Evolutionary conservation across 768 basidiomycete genomes (phyloP).

Genomic region (Collybiopsis luxurians): DNA sequence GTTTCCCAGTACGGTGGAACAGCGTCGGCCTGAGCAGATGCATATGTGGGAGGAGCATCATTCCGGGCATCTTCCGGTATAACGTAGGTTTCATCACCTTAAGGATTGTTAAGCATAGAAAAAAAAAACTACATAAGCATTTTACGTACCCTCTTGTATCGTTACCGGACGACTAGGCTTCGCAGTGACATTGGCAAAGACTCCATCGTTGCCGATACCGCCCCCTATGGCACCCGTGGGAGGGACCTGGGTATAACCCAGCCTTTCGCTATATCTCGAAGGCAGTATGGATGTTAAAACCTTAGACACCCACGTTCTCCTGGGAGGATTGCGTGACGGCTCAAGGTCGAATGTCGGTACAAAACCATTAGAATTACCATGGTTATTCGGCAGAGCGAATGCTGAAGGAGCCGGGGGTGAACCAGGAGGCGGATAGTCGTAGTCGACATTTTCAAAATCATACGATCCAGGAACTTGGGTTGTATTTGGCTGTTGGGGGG

Average conservation of each 20-base stretch:
- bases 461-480: slow-evolving; percentile 45
- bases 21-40: slow-evolving; percentile 89
- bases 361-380: slow-evolving; percentile 74
- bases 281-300: slow-evolving; percentile 59
- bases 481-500: slow-evolving; percentile 17
- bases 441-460: slow-evolving; percentile 80
- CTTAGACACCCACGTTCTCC: slow-evolving; percentile 51
- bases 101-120: neutral
- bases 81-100: slow-evolving; percentile 69
- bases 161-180: slow-evolving; percentile 66
- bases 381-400: slow-evolving; percentile 62
- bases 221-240: slow-evolving; percentile 54
- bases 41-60: slow-evolving; percentile 90
- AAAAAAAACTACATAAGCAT: slow-evolving; percentile 7
- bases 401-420: slow-evolving; percentile 70
- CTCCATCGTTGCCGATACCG: slow-evolving; percentile 80
- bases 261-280: slow-evolving; percentile 39
- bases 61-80: slow-evolving; percentile 83
- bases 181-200: slow-evolving; percentile 94
- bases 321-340: slow-evolving; percentile 28
- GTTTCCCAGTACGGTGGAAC: slow-evolving; percentile 98
- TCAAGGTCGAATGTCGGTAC: slow-evolving; percentile 48
- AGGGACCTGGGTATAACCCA: slow-evolving; percentile 39
- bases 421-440: slow-evolving; percentile 80
- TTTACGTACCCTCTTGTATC: slow-evolving; percentile 55